Conservation (phyloP, 2,329 filamentous ascomycete species). For the Fusarium anguioides region DNA sequence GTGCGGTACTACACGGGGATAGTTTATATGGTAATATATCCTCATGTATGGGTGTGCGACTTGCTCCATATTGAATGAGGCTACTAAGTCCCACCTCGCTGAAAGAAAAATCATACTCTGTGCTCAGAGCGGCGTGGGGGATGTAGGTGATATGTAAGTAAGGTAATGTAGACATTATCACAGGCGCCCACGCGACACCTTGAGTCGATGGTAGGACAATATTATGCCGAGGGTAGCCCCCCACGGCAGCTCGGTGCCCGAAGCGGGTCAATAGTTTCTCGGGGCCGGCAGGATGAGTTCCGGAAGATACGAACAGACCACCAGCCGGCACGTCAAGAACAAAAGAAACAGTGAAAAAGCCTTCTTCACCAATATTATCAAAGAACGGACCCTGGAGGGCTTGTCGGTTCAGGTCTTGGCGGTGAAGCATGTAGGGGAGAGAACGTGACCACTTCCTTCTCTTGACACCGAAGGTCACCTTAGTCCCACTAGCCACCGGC, state of each 20-base stretch:
- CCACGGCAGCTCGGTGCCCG: conserved; percentile 29
- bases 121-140: conserved; percentile 5
- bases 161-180: background rate
- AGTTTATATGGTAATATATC: background rate
- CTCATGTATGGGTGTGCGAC: background rate
- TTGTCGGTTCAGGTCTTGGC: conserved; percentile 24
- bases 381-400: conserved; percentile 8
- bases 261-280: conserved; percentile 23
- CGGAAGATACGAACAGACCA: conserved; percentile 3
- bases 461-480: too few species aligned
- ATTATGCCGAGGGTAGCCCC: conserved; percentile 23
- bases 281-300: conserved; percentile 15
- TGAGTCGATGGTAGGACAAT: background rate
- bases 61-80: background rate
- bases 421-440: too few species aligned
- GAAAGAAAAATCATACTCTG: background rate
- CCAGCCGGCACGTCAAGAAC: conserved; percentile 12
- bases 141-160: background rate
- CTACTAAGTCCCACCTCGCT: background rate
- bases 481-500: conserved; percentile 32
- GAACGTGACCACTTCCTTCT: too few species aligned
- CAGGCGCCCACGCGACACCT: background rate
- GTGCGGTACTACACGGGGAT: background rate
- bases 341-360: background rate
- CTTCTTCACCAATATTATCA: conserved; percentile 8